Conservation (phyloP, 2,329 filamentous ascomycete species). For the Botrytis medusae region DNA sequence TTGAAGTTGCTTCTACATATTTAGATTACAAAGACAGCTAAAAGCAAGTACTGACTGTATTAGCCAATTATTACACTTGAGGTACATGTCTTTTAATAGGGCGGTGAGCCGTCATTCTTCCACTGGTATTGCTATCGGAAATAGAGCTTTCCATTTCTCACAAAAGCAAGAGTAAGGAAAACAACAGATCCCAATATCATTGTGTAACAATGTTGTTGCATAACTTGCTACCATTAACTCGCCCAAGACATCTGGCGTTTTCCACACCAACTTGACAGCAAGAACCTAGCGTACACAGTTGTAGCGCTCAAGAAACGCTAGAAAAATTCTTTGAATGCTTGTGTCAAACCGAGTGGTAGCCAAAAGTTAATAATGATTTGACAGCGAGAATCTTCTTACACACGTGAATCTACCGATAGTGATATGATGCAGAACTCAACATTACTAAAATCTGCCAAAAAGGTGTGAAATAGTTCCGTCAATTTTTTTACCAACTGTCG, state of each 20-base stretch:
- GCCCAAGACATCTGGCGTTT: fast-evolving
- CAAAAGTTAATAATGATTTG: background rate
- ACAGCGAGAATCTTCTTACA: no score
- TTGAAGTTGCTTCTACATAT: fast-evolving
- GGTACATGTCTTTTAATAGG: background rate
- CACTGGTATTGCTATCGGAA: background rate
- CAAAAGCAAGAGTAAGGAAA: background rate
- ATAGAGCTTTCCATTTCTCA: background rate
- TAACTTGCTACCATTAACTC: fast-evolving
- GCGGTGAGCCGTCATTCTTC: background rate
- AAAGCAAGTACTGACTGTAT: fast-evolving
- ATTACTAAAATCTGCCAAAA: no score
- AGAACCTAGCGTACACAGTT: background rate
- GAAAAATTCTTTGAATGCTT: background rate
- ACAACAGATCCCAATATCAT: no score
- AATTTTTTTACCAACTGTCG: no score
- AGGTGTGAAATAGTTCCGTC: no score
- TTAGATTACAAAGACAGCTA: fast-evolving
- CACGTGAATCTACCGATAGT: no score
- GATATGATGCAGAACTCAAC: no score
- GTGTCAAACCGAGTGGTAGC: background rate
- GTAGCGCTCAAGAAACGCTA: background rate
- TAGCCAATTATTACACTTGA: background rate
- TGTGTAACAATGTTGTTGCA: fast-evolving
- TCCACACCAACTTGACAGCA: background rate